Conservation (phyloP, 2,329 filamentous ascomycete genomes). For the Gliomastix tumulicola region DNA sequence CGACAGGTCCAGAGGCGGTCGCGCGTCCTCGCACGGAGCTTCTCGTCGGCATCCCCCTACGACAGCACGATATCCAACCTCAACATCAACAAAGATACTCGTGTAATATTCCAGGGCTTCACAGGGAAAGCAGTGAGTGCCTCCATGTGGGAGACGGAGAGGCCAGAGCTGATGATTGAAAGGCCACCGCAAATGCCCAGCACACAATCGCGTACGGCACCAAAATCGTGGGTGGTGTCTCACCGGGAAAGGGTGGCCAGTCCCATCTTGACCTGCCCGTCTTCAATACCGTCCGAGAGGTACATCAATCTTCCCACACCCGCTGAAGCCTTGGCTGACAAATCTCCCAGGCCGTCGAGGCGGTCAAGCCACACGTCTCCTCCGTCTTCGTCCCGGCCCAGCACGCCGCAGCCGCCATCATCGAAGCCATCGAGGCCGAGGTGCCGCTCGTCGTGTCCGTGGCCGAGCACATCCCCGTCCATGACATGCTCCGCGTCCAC, state of each 20-base stretch:
- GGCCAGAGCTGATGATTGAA: too few relatives aligned
- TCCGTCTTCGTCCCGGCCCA: constrained; percentile 68
- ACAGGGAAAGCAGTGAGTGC: constrained; percentile 26
- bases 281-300: constrained; percentile 25
- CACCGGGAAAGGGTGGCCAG: constrained; percentile 23
- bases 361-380: constrained; percentile 53
- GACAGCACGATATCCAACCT: constrained; percentile 21
- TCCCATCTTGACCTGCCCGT: constrained; percentile 25
- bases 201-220: constrained; percentile 31
- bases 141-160: too few relatives aligned
- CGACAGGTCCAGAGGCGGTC: too few relatives aligned
- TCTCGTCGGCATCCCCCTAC: too few relatives aligned
- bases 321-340: constrained; percentile 8
- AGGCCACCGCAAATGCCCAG: constrained; percentile 28
- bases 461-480: constrained; percentile 72
- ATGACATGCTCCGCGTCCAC: constrained; percentile 67
- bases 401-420: constrained; percentile 60
- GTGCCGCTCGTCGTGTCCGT: constrained; percentile 73
- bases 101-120: constrained; percentile 31
- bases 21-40: too few relatives aligned
- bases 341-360: constrained; percentile 24
- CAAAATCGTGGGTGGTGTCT: constrained; percentile 27
- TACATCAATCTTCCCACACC: constrained; percentile 4
- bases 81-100: constrained; percentile 14
- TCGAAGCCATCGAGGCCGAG: constrained; percentile 71